These are phyloP conservation scores for Suillus placidus DNA, from an alignment of 768 basidiomycete species.

Conservation along the genomic window DNA sequence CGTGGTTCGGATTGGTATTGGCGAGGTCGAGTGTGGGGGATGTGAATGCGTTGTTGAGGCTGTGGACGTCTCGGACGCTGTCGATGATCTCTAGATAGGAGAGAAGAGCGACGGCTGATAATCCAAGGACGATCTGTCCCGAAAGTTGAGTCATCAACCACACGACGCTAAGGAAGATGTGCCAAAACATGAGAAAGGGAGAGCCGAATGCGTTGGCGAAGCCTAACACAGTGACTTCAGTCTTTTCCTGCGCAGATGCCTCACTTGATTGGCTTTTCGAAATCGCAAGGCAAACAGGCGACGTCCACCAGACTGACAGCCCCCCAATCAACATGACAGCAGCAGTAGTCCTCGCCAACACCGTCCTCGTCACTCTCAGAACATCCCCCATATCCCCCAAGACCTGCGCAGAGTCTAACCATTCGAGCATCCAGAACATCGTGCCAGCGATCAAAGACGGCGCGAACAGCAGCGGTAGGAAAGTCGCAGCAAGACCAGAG, in stretches of 20 bases:
- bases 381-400: conserved; percentile 44
- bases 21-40: conserved; percentile 40
- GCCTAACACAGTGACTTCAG: conserved; percentile 67
- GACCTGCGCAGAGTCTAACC: conserved; percentile 60
- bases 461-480: conserved; percentile 61
- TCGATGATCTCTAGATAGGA: conserved; percentile 81
- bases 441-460: conserved; percentile 61
- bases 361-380: conserved; percentile 59
- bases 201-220: conserved; percentile 91
- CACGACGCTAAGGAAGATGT: conserved; percentile 56
- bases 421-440: conserved; percentile 82
- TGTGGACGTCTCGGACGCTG: conserved; percentile 71
- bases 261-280: conserved; percentile 33
- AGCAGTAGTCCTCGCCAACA: conserved; percentile 61
- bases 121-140: conserved; percentile 77
- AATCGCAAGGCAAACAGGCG: conserved; percentile 77
- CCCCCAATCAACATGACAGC: conserved; percentile 55
- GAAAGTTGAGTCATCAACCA: conserved; percentile 68
- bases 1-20: too few relatives aligned
- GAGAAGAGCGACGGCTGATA: conserved; percentile 75
- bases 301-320: conserved; percentile 65
- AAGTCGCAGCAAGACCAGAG: conserved; percentile 65
- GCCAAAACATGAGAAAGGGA: conserved; percentile 82
- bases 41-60: conserved; percentile 53
- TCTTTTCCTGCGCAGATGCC: conserved; percentile 34